Base-by-base conservation (phyloP, 257 asterid species). In the Scutellaria galericulata region DNA sequence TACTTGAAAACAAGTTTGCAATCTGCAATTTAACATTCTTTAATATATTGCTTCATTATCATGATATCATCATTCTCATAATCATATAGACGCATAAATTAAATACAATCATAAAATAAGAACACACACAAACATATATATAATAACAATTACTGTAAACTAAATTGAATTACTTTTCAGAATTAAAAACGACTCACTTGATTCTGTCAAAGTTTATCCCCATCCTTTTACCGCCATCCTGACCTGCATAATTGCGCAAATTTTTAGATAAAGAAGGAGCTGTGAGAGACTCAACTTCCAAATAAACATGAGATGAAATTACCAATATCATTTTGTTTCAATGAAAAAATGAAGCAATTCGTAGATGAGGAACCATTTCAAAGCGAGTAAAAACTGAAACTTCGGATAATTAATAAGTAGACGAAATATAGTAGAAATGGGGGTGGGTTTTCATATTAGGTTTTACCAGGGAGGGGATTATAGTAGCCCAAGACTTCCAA, bases 211-310 rank as follows among this genome's bases (percentile, higher is more conserved):
- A 94, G 69, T 89, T 88, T 13, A 94, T 83, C 39, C 98, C 97
- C 97, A 94, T 94, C 63, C 98, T 78, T 79, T 91, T 91, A 62
- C 96, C 92, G 24, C 96, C 97, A 86, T 94, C 98, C 80, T 94
- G 95, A 67, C 95, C 97, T 89, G 89, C 80, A 80, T 48, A 56
- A 80, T 67, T 56, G 57, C 46, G 58, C 48, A 72, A 68, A 65
- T n/a, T 12, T 24, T 24, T 24, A 24, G 0, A 24, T 0, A 24
- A 24, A 24, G 1, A 24, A 24, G 27, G 27, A 24, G 27, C 27
- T 24, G 27, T 24, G 2, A 24, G 27, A 24, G 27, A 24, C 13
- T 9, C 54, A 61, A 22, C 14, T 41, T 13, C 40, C 27, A 37
- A 60, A 14, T 24, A 7, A 14, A 24, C 11, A 4, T 18, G 59